A percentile compares a stretch with the other conserved stretches of the same genome.
Evolutionary conservation across 2,329 filamentous ascomycete species (phyloP).

Genomic region (Aspergillus glaucus): DNA sequence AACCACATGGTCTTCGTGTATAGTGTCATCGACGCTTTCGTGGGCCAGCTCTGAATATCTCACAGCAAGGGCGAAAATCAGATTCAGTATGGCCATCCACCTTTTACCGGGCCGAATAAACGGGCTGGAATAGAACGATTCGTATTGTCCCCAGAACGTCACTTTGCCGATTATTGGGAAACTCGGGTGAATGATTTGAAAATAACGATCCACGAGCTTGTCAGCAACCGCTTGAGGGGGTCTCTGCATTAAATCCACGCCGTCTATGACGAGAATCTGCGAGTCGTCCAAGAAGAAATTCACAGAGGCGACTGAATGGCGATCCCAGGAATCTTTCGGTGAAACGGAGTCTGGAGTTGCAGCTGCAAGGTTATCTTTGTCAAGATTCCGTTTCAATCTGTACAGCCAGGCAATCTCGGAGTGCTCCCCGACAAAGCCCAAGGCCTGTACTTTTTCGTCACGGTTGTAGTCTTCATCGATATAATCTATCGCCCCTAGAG

Average conservation of each 20-base stretch:
- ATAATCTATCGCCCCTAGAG: conserved; percentile 32
- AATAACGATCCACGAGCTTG: conserved; percentile 34
- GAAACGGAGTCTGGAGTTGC: conserved; percentile 10
- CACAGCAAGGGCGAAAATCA: conserved; percentile 40
- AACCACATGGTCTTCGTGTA: conserved; percentile 29
- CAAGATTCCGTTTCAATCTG: conserved; percentile 32
- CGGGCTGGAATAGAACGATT: conserved; percentile 27
- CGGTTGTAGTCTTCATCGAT: conserved; percentile 41
- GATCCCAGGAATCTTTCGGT: conserved; percentile 13
- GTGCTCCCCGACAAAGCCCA: conserved; percentile 41
- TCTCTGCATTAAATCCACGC: conserved; percentile 31
- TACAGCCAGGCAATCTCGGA: conserved; percentile 42
- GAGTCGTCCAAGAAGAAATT: conserved; percentile 38
- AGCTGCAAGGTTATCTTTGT: conserved; percentile 8
- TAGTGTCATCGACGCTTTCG: conserved; percentile 17
- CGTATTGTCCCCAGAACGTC: conserved; percentile 35
- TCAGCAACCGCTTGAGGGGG: conserved; percentile 34
- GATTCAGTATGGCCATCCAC: conserved; percentile 39
- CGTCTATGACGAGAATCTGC: conserved; percentile 26
- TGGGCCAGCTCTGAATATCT: conserved; percentile 29
- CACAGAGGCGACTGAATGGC: conserved; percentile 24
- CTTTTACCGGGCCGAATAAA: conserved; percentile 30
- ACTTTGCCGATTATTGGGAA: conserved; percentile 39
- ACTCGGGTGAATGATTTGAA: conserved; percentile 33
- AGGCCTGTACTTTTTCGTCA: conserved; percentile 31